Evolutionary conservation across 2,329 filamentous ascomycete genomes (phyloP), one percentile per base, ranked within the genome.

Genomic region (Fusarium pseudonygamai): DNA sequence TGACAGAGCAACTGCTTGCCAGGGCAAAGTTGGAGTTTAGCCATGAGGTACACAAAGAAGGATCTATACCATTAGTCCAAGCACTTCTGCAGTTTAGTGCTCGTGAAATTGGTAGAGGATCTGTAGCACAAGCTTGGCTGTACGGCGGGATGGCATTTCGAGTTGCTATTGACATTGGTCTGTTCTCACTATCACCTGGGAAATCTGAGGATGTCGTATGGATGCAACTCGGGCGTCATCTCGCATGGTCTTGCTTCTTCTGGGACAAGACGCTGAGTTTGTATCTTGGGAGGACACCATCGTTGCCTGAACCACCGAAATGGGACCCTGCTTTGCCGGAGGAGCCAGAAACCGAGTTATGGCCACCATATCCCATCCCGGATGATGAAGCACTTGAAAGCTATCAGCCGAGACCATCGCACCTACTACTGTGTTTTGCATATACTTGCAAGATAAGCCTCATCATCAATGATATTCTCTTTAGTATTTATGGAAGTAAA

Each of bases 181-280:
- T 63, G 1, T 63, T 63, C 9, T 63, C 53, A 1, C 16, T 22
- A 4, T 40, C 46, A 14, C n/a, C 22, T 18, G 34, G 14, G 5
- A 30, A 30, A 0, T 12, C 4, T 8, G 14, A 47, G 1, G 53
- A 47, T 28, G 2, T 11, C 2, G 8, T 6, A 11, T 46, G 53
- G 40, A 46, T 14, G 12, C 42, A 30, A 15, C 26, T 63, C 3
- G 60, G 60, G 5, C 55, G n/a, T 1, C 60, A 63, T 28, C 26
- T 63, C 3, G 60, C 60, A 1, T 63, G 60, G 60, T 63, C 60
- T 5, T 63, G 60, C 4, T 63, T 60, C 10, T 36, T 28, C 1
- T 63, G 60, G 60, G 60, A 63, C 1, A 63, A 60, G 12, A 63
- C 60, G 2, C 7, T 63, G 26, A 63, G 60, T 26, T 10, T 63